Evolutionary conservation across 257 asterid genomes (phyloP).

Genomic region (Ilex aquifolium): DNA sequence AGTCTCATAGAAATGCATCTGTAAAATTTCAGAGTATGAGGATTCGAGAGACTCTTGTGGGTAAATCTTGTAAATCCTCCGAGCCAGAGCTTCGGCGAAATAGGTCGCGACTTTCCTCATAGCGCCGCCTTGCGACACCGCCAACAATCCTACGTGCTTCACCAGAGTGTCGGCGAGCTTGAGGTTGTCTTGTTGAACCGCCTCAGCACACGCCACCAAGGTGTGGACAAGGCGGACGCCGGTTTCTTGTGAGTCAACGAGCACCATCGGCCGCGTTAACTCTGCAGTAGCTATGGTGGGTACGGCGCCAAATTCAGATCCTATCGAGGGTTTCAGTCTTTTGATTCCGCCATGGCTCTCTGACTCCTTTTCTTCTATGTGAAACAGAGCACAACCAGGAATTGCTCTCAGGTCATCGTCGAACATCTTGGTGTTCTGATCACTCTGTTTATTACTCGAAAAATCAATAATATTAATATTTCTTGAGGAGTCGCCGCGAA

Average conservation of each 20-base stretch:
- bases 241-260: constrained; percentile 75
- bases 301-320: constrained; percentile 26
- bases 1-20: constrained; percentile 80
- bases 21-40: constrained; percentile 49
- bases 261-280: constrained; percentile 40
- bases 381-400: constrained; percentile 63
- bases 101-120: constrained; percentile 82
- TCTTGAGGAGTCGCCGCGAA: background rate
- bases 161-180: constrained; percentile 61
- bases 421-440: constrained; percentile 14
- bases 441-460: background rate
- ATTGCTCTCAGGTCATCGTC: constrained; percentile 78
- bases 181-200: constrained; percentile 50
- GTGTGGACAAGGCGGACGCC: constrained; percentile 79
- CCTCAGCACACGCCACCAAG: constrained; percentile 74
- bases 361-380: constrained; percentile 1
- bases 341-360: constrained; percentile 21
- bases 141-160: constrained; percentile 52
- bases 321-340: constrained; percentile 36
- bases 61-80: constrained; percentile 56
- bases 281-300: constrained; percentile 13
- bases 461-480: constrained; percentile 13
- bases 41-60: constrained; percentile 51
- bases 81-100: constrained; percentile 63
- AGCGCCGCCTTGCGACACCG: constrained; percentile 72